These are phyloP conservation scores for Cicer pinnatifidum DNA, from an alignment of 306 rosid species.

Conservation along the genomic window DNA sequence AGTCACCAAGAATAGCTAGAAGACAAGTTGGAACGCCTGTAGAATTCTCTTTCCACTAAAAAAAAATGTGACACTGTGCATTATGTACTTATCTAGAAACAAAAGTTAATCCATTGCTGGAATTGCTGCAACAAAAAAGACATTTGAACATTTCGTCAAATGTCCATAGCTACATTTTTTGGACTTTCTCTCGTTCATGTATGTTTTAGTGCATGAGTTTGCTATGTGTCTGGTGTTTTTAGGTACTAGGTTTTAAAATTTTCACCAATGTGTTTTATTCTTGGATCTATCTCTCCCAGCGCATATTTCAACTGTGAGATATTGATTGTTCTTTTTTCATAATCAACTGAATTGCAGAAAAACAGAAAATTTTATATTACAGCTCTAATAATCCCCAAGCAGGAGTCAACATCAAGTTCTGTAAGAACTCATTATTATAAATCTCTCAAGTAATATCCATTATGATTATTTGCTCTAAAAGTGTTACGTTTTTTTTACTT, in stretches of 20 bases:
- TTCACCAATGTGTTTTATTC: neutral
- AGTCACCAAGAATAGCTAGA: conserved; percentile 15
- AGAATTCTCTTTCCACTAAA: neutral
- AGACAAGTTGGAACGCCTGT: conserved; percentile 10
- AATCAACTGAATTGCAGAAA: conserved; percentile 63
- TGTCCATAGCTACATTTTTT: conserved; percentile 18
- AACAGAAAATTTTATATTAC: conserved; percentile 84
- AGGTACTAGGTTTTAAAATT: conserved; percentile 14
- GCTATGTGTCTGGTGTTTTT: neutral
- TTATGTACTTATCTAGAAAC: neutral
- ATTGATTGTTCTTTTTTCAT: conserved; percentile 43
- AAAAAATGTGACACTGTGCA: conserved; percentile 1
- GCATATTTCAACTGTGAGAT: conserved; percentile 35
- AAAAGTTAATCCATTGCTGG: conserved; percentile 31
- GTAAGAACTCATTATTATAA: conserved; percentile 58
- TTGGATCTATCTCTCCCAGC: conserved; percentile 2
- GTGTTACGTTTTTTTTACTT: conserved; percentile 31
- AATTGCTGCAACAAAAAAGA: conserved; percentile 19
- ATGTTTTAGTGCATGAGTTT: conserved; percentile 21
- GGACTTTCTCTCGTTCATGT: neutral
- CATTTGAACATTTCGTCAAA: conserved; percentile 26
- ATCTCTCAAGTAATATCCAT: conserved; percentile 27
- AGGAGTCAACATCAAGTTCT: conserved; percentile 87
- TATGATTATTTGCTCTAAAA: conserved; percentile 32
- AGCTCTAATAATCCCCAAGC: conserved; percentile 92